Percentiles rank a stretch among this genome's conserved stretches.
phyloP scores from a whole-genome alignment of 2,329 filamentous ascomycete genomes.

The Pleochaeta shiraiana region DNA sequence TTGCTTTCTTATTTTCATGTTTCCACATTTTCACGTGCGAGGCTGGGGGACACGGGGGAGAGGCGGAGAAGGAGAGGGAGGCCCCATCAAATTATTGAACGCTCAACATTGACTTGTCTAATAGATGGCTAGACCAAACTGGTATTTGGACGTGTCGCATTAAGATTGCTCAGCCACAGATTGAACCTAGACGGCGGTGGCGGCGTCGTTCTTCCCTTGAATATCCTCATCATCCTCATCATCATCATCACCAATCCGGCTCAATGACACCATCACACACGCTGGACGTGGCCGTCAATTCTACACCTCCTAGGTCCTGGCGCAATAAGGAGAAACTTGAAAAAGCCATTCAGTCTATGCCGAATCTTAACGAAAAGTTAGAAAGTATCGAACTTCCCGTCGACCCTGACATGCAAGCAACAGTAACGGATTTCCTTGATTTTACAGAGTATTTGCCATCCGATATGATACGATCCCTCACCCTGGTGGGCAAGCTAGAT shows the following conservation, averaged over 20 bases:
- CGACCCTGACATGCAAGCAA: constrained; percentile 45
- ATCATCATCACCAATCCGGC: constrained; percentile 2
- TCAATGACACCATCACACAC: constrained; percentile 10
- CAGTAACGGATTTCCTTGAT: constrained; percentile 48
- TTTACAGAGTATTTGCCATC: constrained; percentile 41
- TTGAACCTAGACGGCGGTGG: constrained; percentile 5
- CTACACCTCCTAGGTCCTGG: constrained; percentile 13
- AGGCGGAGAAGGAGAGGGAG: not conserved
- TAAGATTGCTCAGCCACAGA: constrained; percentile 13
- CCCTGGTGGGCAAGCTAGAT: constrained; percentile 42
- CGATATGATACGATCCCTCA: constrained; percentile 42
- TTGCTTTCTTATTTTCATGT: too few relatives aligned
- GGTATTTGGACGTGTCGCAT: constrained; percentile 18
- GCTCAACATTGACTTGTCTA: constrained; percentile 7
- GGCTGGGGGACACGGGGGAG: not conserved
- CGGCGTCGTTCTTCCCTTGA: too few relatives aligned
- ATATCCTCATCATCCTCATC: constrained; percentile 4
- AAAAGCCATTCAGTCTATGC: constrained; percentile 17
- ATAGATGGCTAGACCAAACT: constrained; percentile 17
- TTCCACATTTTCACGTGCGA: constrained; percentile 5
- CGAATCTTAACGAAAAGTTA: constrained; percentile 15
- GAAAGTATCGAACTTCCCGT: constrained; percentile 19
- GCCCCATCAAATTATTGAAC: not conserved
- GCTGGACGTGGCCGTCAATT: constrained; percentile 13
- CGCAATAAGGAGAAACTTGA: constrained; percentile 16